Evolutionary conservation across 345 rosid species (phyloP).

Genomic region (Citrus mangshanensis): DNA sequence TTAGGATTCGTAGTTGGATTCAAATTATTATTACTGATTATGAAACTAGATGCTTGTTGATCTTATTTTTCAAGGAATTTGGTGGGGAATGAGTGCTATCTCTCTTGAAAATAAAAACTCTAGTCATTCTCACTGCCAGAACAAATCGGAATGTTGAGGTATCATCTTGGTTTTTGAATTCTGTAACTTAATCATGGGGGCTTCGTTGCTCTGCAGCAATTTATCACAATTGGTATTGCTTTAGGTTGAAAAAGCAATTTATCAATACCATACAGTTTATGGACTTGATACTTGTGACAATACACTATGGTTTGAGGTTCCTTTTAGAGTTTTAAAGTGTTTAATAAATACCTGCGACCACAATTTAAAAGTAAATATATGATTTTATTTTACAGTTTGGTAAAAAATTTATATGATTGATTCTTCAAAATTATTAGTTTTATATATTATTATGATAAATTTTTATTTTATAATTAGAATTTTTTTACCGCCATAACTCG

Average conservation of each 20-base stretch:
- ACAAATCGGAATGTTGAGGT: slow-evolving; percentile 85
- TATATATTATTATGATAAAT: no score
- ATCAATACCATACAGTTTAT: background rate
- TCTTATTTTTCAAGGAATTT: slow-evolving; percentile 31
- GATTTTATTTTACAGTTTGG: no score
- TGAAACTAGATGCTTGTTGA: background rate
- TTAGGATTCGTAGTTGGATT: slow-evolving; percentile 51
- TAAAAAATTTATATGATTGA: no score
- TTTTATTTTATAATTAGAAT: no score
- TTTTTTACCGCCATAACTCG: no score
- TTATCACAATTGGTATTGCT: background rate
- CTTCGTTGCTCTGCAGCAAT: background rate
- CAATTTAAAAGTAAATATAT: no score
- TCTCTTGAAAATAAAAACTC: slow-evolving; percentile 55
- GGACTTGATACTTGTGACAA: no score
- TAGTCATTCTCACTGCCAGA: slow-evolving; percentile 62
- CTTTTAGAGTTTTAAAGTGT: accelerated
- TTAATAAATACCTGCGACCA: no score
- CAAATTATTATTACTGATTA: background rate
- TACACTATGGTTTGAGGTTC: no score
- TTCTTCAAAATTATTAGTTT: no score
- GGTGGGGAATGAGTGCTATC: slow-evolving; percentile 96
- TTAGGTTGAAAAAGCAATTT: slow-evolving; percentile 61
- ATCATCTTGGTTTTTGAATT: background rate
- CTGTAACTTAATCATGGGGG: background rate